Percentiles rank a stretch among this genome's conserved stretches.
Conservation (phyloP, 805 yeast species). For the Nakazawaea wyomingensis region DNA sequence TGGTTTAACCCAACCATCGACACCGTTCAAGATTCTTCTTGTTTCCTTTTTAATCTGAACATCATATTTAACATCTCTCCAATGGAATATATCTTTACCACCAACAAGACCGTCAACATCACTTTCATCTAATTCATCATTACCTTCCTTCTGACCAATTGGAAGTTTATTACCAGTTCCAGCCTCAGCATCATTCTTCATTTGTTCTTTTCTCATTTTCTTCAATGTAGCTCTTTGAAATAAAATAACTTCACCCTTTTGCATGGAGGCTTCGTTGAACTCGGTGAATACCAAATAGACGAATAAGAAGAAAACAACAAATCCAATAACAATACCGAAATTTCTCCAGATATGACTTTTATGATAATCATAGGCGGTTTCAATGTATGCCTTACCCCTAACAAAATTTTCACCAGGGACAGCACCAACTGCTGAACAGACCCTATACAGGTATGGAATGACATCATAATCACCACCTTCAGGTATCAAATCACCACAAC, state of each 20-base stretch:
- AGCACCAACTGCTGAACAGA: slow-evolving; percentile 57
- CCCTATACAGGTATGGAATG: slow-evolving; percentile 15
- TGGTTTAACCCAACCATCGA: slow-evolving; percentile 81
- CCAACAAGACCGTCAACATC: slow-evolving; percentile 24
- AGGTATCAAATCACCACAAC: slow-evolving; percentile 37
- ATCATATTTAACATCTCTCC: slow-evolving; percentile 73
- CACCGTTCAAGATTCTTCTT: slow-evolving; percentile 55
- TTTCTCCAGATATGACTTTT: slow-evolving; percentile 73
- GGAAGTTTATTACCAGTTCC: neutral
- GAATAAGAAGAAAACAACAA: slow-evolving; percentile 45
- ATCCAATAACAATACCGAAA: slow-evolving; percentile 62
- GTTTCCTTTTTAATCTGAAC: slow-evolving; percentile 57
- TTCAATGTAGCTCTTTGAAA: slow-evolving; percentile 41
- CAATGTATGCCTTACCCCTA: slow-evolving; percentile 46
- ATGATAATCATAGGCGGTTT: slow-evolving; percentile 41
- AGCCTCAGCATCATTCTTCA: neutral
- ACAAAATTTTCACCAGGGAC: slow-evolving; percentile 45
- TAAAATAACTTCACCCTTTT: slow-evolving; percentile 65
- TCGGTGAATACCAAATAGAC: slow-evolving; percentile 54
- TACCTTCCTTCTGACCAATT: slow-evolving; percentile 15
- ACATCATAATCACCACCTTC: slow-evolving; percentile 33
- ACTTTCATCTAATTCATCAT: slow-evolving; percentile 19
- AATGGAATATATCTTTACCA: slow-evolving; percentile 56
- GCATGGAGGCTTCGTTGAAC: slow-evolving; percentile 54
- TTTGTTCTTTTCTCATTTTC: slow-evolving; percentile 6